phyloP scores from a whole-genome alignment of 2,329 filamentous ascomycete genomes.

The Claviceps cyperi region DNA sequence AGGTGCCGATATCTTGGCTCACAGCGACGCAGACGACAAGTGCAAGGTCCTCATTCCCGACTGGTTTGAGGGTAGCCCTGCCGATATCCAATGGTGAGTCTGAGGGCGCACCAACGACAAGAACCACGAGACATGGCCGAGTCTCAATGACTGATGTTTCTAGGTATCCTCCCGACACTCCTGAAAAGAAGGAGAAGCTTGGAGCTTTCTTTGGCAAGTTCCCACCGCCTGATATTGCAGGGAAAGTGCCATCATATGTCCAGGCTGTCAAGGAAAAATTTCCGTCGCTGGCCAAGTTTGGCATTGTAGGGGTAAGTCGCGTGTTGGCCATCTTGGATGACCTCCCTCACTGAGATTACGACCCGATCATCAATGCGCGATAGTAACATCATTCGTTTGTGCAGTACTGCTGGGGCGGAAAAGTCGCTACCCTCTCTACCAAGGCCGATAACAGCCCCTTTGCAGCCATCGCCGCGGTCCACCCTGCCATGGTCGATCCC shows the following conservation, averaged over 20 bases:
- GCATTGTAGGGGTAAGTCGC: slow-evolving; percentile 40
- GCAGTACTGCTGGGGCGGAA: slow-evolving; percentile 59
- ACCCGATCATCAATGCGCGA: background rate
- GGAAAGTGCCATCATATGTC: slow-evolving; percentile 38
- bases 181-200: slow-evolving; percentile 47
- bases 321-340: background rate
- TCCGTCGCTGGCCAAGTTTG: slow-evolving; percentile 42
- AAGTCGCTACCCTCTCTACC: slow-evolving; percentile 40
- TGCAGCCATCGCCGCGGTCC: slow-evolving; percentile 33
- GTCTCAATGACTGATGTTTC: too few species aligned
- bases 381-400: background rate
- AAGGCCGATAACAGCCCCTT: slow-evolving; percentile 41
- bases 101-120: too few species aligned
- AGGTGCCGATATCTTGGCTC: slow-evolving; percentile 52
- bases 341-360: background rate
- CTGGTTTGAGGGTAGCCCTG: slow-evolving; percentile 68
- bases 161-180: slow-evolving; percentile 47
- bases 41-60: slow-evolving; percentile 87
- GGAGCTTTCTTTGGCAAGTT: slow-evolving; percentile 41
- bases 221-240: slow-evolving; percentile 31
- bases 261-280: slow-evolving; percentile 37
- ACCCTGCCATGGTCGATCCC: slow-evolving; percentile 51
- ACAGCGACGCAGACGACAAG: slow-evolving; percentile 41
- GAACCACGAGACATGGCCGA: too few species aligned
- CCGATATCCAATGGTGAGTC: slow-evolving; percentile 34